Evolutionary conservation across 208 protist species (phyloP).

Genomic region (Trypanosoma mega): DNA sequence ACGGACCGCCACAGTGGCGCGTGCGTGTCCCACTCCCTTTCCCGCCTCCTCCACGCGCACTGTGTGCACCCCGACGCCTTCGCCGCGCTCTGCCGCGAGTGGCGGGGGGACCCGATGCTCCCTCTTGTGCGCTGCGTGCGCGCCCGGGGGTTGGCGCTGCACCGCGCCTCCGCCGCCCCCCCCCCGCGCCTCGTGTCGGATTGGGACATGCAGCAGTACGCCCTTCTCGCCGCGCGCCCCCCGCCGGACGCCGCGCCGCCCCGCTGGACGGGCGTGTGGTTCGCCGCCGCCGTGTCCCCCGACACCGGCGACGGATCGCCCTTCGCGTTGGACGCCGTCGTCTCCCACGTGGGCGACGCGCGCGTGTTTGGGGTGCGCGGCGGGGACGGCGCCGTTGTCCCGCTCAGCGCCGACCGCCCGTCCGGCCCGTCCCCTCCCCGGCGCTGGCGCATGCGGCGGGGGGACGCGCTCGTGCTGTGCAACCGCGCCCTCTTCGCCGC

Average conservation of each 20-base stretch:
- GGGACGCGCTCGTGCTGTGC: constrained; percentile 71
- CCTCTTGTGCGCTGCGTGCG: too few relatives aligned
- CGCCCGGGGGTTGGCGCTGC: too few relatives aligned
- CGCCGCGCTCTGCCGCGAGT: too few relatives aligned
- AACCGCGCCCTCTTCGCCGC: constrained; percentile 80
- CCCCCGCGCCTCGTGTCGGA: constrained; percentile 51
- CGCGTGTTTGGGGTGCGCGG: constrained; percentile 83
- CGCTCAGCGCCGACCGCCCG: constrained; percentile 78
- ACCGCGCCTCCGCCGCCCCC: too few relatives aligned
- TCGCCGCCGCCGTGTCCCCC: constrained; percentile 56
- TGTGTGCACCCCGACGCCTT: too few relatives aligned
- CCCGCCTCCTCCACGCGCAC: too few relatives aligned
- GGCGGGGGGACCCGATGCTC: too few relatives aligned
- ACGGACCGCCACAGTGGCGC: too few relatives aligned
- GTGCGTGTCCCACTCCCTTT: too few relatives aligned
- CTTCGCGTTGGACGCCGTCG: constrained; percentile 38
- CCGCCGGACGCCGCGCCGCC: constrained; percentile 18
- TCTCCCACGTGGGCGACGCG: constrained; percentile 62
- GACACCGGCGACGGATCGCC: constrained; percentile 33
- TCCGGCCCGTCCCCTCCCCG: too few relatives aligned
- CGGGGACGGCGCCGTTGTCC: too few relatives aligned
- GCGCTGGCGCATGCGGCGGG: constrained; percentile 75
- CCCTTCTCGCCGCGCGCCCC: constrained; percentile 54
- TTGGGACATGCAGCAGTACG: constrained; percentile 84
- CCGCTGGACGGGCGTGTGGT: constrained; percentile 77